phyloP scores from a whole-genome alignment of 2,329 filamentous ascomycete species.

The Exophiala calicioides region DNA sequence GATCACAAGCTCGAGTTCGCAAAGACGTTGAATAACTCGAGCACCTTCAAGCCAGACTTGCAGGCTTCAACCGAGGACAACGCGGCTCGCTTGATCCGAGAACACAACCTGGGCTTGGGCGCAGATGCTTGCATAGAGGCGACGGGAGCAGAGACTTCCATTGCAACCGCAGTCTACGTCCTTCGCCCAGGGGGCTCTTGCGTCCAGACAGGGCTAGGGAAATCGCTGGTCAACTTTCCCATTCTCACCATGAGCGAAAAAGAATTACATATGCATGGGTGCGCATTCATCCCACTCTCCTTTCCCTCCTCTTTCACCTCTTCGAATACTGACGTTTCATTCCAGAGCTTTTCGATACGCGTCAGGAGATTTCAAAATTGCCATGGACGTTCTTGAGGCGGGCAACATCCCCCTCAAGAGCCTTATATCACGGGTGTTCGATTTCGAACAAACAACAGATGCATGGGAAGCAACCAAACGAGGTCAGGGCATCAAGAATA shows the following conservation, averaged over 20 bases:
- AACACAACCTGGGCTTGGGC: constrained; percentile 42
- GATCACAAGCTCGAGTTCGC: constrained; percentile 61
- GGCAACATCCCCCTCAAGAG: constrained; percentile 35
- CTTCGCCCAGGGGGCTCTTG: constrained; percentile 35
- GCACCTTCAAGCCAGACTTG: constrained; percentile 24
- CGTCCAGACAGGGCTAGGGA: constrained; percentile 41
- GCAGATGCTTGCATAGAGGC: constrained; percentile 46
- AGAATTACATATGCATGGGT: constrained; percentile 39
- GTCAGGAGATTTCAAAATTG: constrained; percentile 39
- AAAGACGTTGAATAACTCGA: constrained; percentile 10
- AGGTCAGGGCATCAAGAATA: constrained; percentile 31
- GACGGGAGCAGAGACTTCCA: constrained; percentile 46
- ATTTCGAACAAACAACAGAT: constrained; percentile 37
- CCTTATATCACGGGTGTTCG: constrained; percentile 37
- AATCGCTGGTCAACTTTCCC: constrained; percentile 41
- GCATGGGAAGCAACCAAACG: constrained; percentile 38
- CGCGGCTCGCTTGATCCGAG: constrained; percentile 36
- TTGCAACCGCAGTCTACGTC: constrained; percentile 47
- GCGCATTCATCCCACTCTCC: too few relatives aligned
- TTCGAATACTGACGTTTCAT: too few relatives aligned
- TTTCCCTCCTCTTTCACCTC: too few relatives aligned
- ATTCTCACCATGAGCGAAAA: constrained; percentile 40
- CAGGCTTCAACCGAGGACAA: constrained; percentile 30
- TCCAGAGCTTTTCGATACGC: constrained; percentile 38
- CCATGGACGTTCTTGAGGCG: constrained; percentile 40